Base-by-base conservation (phyloP, 768 basidiomycete species). In the Obba rivulosa region DNA sequence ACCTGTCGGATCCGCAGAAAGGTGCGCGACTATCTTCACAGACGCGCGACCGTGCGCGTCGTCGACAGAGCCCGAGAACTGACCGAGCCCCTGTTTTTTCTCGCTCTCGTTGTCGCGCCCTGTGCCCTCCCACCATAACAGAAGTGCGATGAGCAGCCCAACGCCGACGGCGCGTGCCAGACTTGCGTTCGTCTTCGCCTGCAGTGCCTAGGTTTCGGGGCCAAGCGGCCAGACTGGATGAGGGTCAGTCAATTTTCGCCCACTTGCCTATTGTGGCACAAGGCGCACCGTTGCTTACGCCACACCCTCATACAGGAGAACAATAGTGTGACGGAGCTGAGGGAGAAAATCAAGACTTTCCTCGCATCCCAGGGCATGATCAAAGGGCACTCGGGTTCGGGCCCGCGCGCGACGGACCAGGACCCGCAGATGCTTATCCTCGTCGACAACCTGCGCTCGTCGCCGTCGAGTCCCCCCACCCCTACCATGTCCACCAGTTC, bases 1-100 rank as follows among this genome's bases (percentile, higher is more conserved):
- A 91, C 88, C 48, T 91, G 88, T 71, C 78, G 88, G 60, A 87
- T 91, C 35, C 79, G 89, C 56, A 76, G 88, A 59, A 90, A 91
- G 85, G 88, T 87, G 28, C 28, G 28, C 28, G 28, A 40, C 41
- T 38, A 56, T 31, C 44, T 49, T 39, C 41, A 46, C 35, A 45
- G 46, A 46, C 57, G 50, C 49, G 42, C 41, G 53, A 46, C 45
- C 40, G 10, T 56, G 49, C 37, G 35, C 47, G 13, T 50, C 44
- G 41, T 35, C 53, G 38, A 44, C 41, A 23, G 23, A 31, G 54
- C 34, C 50, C 51, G 43, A 34, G 46, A 41, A 46, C 52, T 52
- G 44, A 48, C 53, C 50, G 42, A 48, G 42, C 3, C 49, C 37
- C 50, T 52, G 47, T 46, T 45, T 51, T 53, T 50, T 54, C 41